A percentile compares a stretch with the other conserved stretches of the same genome.
Conservation (phyloP, 2,329 filamentous ascomycete genomes). For the Diaporthe nobilis region DNA sequence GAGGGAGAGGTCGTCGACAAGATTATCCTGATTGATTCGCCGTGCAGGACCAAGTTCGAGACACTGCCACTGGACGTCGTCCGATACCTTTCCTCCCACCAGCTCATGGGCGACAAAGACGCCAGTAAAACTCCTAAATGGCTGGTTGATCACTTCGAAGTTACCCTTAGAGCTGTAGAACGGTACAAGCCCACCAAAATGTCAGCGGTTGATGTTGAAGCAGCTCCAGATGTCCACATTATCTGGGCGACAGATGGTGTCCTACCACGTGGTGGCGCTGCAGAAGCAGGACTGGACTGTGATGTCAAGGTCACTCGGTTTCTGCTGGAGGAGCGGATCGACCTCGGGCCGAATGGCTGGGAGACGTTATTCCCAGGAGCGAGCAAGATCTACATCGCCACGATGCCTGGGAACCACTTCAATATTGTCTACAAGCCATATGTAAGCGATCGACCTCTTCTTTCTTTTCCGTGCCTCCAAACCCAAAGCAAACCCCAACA, state of each 20-base stretch:
- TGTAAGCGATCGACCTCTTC: not conserved
- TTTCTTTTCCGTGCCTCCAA: not conserved
- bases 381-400: not conserved
- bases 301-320: not conserved
- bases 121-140: not conserved
- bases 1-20: not conserved
- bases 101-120: not conserved
- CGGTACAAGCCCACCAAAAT: not conserved
- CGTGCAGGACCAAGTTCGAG: conserved; percentile 4
- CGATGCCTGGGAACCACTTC: not conserved
- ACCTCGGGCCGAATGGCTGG: not conserved
- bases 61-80: not conserved
- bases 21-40: not conserved
- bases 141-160: not conserved
- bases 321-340: not conserved
- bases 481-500: not conserved
- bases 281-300: not conserved
- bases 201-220: not conserved
- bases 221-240: not conserved
- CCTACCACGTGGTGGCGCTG: not conserved
- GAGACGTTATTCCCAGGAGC: not conserved
- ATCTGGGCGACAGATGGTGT: not conserved
- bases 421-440: conserved; percentile 5
- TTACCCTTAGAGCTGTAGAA: not conserved
- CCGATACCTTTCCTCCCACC: not conserved